phyloP scores from a whole-genome alignment of 768 basidiomycete genomes.

The Xerocomus brunneocitrinus region DNA sequence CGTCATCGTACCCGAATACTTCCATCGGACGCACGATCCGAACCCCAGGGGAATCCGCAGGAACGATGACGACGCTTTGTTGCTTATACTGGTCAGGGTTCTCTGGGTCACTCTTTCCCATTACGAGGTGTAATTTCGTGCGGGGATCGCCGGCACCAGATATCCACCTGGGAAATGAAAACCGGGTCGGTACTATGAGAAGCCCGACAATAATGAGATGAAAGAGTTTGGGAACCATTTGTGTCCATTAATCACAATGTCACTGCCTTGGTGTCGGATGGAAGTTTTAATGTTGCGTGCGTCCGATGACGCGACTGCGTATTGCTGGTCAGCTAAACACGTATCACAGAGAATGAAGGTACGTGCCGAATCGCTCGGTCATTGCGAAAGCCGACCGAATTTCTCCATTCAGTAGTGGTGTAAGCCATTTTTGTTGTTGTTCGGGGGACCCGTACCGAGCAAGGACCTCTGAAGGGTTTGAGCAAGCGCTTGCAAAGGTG shows the following conservation, averaged over 20 bases:
- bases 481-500: not conserved
- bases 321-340: conserved; percentile 3
- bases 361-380: conserved; percentile 85
- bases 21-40: conserved; percentile 88
- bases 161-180: conserved; percentile 69
- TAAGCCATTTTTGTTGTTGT: conserved; percentile 88
- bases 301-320: conserved; percentile 80
- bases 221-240: conserved; percentile 65
- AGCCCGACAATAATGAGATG: not conserved
- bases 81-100: conserved; percentile 75
- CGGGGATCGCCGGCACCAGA: conserved; percentile 94
- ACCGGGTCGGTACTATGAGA: conserved; percentile 13
- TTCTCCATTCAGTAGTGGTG: conserved; percentile 85
- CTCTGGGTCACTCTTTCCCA: conserved; percentile 89
- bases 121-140: conserved; percentile 83
- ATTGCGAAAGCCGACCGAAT: conserved; percentile 94
- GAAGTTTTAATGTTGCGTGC: conserved; percentile 93
- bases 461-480: conserved; percentile 71
- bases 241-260: conserved; percentile 92
- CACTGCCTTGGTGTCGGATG: conserved; percentile 75
- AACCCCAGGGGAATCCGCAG: conserved; percentile 80
- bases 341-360: conserved; percentile 1
- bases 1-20: conserved; percentile 93
- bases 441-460: conserved; percentile 89
- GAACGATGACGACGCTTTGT: conserved; percentile 95